A percentile compares a stretch with the other conserved stretches of the same genome.
Evolutionary conservation across 1,284 basidiomycete species (phyloP).

Genomic region (Blastosporella zonata): DNA sequence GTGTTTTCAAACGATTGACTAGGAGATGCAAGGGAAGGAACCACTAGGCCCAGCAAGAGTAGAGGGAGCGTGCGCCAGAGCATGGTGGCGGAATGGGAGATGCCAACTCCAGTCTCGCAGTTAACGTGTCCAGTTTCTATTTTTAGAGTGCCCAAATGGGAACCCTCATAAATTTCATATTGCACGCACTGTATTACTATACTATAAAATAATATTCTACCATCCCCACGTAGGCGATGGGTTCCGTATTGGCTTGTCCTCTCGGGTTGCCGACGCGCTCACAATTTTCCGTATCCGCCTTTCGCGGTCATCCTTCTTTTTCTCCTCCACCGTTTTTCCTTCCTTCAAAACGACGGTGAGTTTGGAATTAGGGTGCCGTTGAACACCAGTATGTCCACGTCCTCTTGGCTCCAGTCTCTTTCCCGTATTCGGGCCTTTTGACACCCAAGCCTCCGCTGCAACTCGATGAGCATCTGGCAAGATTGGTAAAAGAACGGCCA

Average conservation of each 20-base stretch:
- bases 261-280: constrained; percentile 74
- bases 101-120: constrained; percentile 11
- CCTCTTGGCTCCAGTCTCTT: constrained; percentile 84
- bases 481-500: background rate
- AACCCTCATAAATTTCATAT: constrained; percentile 5
- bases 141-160: constrained; percentile 23
- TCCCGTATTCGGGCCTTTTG: constrained; percentile 71
- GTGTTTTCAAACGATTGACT: constrained; percentile 75
- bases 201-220: constrained; percentile 43
- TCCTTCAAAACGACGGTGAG: constrained; percentile 81
- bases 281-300: constrained; percentile 75
- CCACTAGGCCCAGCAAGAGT: constrained; percentile 31
- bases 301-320: constrained; percentile 58
- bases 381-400: constrained; percentile 78
- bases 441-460: constrained; percentile 89
- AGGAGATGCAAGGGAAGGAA: constrained; percentile 26
- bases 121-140: constrained; percentile 27
- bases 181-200: constrained; percentile 7
- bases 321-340: constrained; percentile 77
- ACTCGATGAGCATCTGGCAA: constrained; percentile 4
- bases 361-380: constrained; percentile 75
- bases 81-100: constrained; percentile 32
- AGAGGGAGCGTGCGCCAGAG: constrained; percentile 40
- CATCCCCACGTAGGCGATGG: constrained; percentile 78
- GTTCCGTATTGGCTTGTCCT: constrained; percentile 78